Evolutionary conservation across 2,329 filamentous ascomycete genomes (phyloP).

Genomic region (Aspergillus sergii): DNA sequence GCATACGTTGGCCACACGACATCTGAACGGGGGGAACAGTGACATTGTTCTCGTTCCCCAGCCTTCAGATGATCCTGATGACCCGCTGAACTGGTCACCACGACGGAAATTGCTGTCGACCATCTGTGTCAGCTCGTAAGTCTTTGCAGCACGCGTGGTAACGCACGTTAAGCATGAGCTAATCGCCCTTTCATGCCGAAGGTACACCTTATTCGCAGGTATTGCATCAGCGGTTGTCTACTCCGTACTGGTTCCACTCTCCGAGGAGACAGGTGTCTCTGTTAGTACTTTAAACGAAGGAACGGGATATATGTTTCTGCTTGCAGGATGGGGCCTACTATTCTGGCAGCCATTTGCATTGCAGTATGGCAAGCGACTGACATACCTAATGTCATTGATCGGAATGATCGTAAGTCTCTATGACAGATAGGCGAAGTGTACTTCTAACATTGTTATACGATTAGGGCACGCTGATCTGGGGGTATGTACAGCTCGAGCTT

Average conservation of each 20-base stretch:
- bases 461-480: constrained; percentile 34
- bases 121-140: constrained; percentile 45
- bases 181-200: constrained; percentile 18
- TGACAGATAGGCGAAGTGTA: too few relatives aligned
- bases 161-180: neutral
- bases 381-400: constrained; percentile 36
- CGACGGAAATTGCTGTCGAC: constrained; percentile 47
- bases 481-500: constrained; percentile 23
- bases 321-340: constrained; percentile 49
- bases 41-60: constrained; percentile 48
- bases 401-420: constrained; percentile 33
- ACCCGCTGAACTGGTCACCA: constrained; percentile 51
- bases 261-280: constrained; percentile 38
- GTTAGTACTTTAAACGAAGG: constrained; percentile 40
- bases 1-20: constrained; percentile 35
- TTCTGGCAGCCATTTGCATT: constrained; percentile 53
- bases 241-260: constrained; percentile 42
- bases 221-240: constrained; percentile 43
- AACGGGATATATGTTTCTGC: constrained; percentile 45
- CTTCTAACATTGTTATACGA: constrained; percentile 4
- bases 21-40: constrained; percentile 30
- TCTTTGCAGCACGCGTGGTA: neutral
- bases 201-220: constrained; percentile 42
- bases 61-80: constrained; percentile 50
- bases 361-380: constrained; percentile 46